Percentiles rank a stretch among this genome's conserved stretches.
Evolutionary conservation across 805 yeast genomes (phyloP).

Genomic region (Wickerhamomyces bisporus): DNA sequence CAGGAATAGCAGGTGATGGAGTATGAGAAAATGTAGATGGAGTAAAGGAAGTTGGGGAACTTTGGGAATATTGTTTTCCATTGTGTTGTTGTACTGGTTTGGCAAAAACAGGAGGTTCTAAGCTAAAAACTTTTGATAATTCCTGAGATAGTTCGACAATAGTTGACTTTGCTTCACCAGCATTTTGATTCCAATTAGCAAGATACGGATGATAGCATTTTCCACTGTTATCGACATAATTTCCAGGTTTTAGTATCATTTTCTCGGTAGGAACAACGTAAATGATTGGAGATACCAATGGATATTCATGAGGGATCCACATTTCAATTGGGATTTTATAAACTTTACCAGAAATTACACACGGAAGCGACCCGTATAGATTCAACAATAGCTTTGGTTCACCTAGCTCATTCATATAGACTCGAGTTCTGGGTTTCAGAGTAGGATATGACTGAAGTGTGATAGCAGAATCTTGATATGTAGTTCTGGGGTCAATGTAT

Average conservation of each 20-base stretch:
- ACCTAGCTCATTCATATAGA: conserved; percentile 55
- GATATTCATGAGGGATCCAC: conserved; percentile 76
- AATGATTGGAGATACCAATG: conserved; percentile 60
- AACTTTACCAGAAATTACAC: conserved; percentile 21
- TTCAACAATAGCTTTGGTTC: conserved; percentile 53
- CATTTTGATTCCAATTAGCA: conserved; percentile 45
- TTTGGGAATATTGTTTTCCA: background rate
- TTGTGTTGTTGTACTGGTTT: conserved; percentile 16
- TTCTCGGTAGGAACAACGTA: conserved; percentile 52
- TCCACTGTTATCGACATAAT: conserved; percentile 68
- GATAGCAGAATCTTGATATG: conserved; percentile 59
- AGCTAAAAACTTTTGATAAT: conserved; percentile 31
- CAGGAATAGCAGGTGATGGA: conserved; percentile 22
- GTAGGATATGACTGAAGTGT: conserved; percentile 46
- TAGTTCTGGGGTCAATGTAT: conserved; percentile 50
- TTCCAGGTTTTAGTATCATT: conserved; percentile 50
- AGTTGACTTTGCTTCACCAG: conserved; percentile 24
- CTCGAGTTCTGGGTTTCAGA: conserved; percentile 66
- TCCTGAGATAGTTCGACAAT: conserved; percentile 24
- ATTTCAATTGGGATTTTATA: conserved; percentile 56
- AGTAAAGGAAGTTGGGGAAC: conserved; percentile 2
- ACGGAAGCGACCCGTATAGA: conserved; percentile 53
- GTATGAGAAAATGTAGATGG: conserved; percentile 1
- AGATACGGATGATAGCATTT: conserved; percentile 63
- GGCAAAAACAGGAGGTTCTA: conserved; percentile 42